Conservation (phyloP, 2,329 filamentous ascomycete species). For the Claviceps sp. region DNA sequence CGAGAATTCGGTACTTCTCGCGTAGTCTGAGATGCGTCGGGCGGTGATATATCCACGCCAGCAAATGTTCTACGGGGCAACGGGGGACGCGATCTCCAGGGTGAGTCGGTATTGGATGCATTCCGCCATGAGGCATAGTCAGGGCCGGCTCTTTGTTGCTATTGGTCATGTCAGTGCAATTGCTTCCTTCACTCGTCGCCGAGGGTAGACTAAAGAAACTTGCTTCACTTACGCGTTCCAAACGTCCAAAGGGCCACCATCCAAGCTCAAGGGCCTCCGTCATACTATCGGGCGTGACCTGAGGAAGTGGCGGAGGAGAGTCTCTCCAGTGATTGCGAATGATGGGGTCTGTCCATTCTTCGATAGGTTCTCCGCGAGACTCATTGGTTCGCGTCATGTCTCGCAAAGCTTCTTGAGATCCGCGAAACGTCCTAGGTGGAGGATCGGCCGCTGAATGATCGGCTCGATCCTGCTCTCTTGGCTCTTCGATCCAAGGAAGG, state of each 20-base stretch:
- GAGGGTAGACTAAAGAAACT: not conserved
- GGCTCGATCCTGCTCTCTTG: conserved; percentile 3
- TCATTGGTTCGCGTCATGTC: conserved; percentile 12
- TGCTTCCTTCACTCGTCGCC: not conserved
- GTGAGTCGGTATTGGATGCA: not conserved
- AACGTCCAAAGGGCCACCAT: conserved; percentile 12
- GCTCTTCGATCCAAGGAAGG: conserved; percentile 13
- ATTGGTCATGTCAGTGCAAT: not conserved
- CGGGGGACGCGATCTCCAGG: not conserved
- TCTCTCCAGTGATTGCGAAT: conserved; percentile 12
- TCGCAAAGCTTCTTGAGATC: conserved; percentile 3
- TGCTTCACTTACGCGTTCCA: not conserved
- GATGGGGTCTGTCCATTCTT: conserved; percentile 15
- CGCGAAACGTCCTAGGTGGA: conserved; percentile 2
- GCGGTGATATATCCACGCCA: not conserved
- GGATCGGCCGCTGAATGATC: not conserved
- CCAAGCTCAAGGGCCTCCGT: conserved; percentile 9
- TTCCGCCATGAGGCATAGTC: not conserved
- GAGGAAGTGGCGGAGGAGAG: not conserved
- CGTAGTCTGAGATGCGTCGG: not conserved
- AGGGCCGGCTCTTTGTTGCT: not conserved
- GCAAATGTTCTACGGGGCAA: not conserved
- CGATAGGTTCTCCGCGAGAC: conserved; percentile 14
- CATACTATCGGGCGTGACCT: conserved; percentile 3
- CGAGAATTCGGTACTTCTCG: not conserved